Percentiles rank a stretch among this genome's conserved stretches.
phyloP scores from a whole-genome alignment of 495 filamentous ascomycete species.

The Trichodelitschia bisporula region DNA sequence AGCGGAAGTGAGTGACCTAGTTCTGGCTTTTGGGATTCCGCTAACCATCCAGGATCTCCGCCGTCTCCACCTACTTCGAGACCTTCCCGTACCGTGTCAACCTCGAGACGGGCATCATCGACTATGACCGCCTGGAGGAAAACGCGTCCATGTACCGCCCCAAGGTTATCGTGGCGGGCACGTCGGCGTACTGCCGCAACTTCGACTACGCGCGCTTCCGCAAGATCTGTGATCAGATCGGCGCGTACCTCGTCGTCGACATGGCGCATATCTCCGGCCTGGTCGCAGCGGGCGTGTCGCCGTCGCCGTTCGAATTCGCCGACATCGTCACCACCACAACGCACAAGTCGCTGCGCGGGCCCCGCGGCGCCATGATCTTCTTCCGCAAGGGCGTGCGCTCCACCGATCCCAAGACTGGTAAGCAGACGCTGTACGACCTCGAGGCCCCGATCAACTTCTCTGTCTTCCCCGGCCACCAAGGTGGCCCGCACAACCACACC shows the following conservation, averaged over 20 bases:
- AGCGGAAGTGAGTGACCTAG: slow-evolving; percentile 51
- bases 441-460: slow-evolving; percentile 87
- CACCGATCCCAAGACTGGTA: slow-evolving; percentile 64
- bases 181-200: slow-evolving; percentile 80
- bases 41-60: slow-evolving; percentile 14
- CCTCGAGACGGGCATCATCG: slow-evolving; percentile 62
- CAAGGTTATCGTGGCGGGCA: slow-evolving; percentile 85
- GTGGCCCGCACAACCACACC: slow-evolving; percentile 96
- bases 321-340: slow-evolving; percentile 97
- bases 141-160: slow-evolving; percentile 70
- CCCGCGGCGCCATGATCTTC: slow-evolving; percentile 95
- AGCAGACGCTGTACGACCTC: slow-evolving; percentile 65
- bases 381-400: slow-evolving; percentile 75
- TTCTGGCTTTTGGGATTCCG: neutral
- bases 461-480: slow-evolving; percentile 97
- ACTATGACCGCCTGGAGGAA: slow-evolving; percentile 76
- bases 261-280: slow-evolving; percentile 98
- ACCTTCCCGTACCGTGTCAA: slow-evolving; percentile 21
- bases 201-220: slow-evolving; percentile 84
- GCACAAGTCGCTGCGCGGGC: slow-evolving; percentile 89
- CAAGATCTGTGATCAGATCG: slow-evolving; percentile 67
- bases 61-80: slow-evolving; percentile 21
- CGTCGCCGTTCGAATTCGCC: slow-evolving; percentile 65
- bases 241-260: slow-evolving; percentile 76
- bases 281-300: slow-evolving; percentile 73